Conservation (phyloP, 2,329 filamentous ascomycete genomes). For the Sporothrix inflata region DNA sequence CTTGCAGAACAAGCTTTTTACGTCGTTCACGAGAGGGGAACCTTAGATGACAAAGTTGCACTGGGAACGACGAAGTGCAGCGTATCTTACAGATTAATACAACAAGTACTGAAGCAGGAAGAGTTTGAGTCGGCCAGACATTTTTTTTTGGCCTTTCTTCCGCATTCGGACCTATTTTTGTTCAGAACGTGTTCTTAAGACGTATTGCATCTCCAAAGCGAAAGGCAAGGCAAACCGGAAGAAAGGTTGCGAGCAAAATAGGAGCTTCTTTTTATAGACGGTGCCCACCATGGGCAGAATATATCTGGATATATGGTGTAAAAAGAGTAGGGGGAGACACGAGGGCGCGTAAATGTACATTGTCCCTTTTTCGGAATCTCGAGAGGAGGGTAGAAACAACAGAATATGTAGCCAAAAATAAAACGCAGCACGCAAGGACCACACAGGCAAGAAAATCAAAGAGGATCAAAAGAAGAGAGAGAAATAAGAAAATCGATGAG, state of each 20-base stretch:
- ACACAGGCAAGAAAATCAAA: neutral
- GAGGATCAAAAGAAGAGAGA: neutral
- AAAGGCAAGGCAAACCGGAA: neutral
- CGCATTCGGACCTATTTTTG: neutral
- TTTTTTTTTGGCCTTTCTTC: neutral
- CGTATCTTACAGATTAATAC: neutral
- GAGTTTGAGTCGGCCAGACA: neutral
- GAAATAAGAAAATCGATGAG: neutral
- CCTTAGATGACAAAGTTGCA: neutral
- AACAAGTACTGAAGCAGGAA: neutral
- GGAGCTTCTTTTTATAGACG: neutral
- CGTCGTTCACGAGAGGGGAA: neutral
- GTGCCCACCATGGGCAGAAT: neutral
- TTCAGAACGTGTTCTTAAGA: neutral
- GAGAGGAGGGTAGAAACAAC: neutral
- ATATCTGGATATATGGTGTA: neutral
- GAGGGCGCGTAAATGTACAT: slow-evolving; percentile 8
- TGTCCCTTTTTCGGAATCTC: slow-evolving; percentile 9
- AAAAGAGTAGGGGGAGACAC: neutral
- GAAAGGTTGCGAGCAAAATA: neutral
- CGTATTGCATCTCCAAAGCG: neutral
- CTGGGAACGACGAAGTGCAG: neutral
- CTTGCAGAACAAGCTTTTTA: neutral
- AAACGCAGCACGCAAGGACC: neutral
- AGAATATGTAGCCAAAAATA: neutral